Evolutionary conservation across 441 rosid species (phyloP), one percentile per base, ranked within the genome.

Genomic region (Corymbia citriodora): DNA sequence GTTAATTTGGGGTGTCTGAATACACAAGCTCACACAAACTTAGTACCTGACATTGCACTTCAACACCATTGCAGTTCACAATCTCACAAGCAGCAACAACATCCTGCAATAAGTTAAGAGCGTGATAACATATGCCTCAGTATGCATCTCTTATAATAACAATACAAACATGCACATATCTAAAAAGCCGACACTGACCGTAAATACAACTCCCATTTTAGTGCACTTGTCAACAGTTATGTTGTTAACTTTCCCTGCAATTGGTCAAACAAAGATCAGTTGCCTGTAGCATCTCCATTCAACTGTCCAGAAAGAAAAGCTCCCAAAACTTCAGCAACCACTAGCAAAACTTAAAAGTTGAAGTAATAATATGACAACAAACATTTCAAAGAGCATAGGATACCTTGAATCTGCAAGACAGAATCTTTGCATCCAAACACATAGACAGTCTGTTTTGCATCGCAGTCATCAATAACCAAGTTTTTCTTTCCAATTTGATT

Each of bases 51-150:
- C 99, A 97, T 90, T 98, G 99, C 92, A 97, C 98, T 95, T 98
- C 99, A 65, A 97, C 97, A 61, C 98, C 95, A 92, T 49, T 96
- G 96, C 99, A 96, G 89, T 98, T 98, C 83, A 97, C 99, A 92
- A 97, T 93, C 96, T 98, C 99, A 94, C 93, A 97, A 90, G 99
- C 99, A 92, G 99, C 99, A 89, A 98, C 99, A 74, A 98, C 99
- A 95, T 97, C 99, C 99, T 98, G 94, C 31, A 90, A 85, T 92
- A 87, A 89, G 88, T 90, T 88, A 88, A 89, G 79, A 90, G 57
- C 55, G 89, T 45, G 49, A 89, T 87, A 89, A 87, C 68, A 89
- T 90, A 85, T 79, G 87, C 63, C 68, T 52, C 33, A 14, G 79
- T 21, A 88, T 89, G 70, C 72, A 72, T 89, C 70, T 55, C 49